These are phyloP conservation scores for Ophiognomonia clavigignenti-juglandacearum DNA, from an alignment of 2,329 filamentous ascomycete species.

Conservation along the genomic window DNA sequence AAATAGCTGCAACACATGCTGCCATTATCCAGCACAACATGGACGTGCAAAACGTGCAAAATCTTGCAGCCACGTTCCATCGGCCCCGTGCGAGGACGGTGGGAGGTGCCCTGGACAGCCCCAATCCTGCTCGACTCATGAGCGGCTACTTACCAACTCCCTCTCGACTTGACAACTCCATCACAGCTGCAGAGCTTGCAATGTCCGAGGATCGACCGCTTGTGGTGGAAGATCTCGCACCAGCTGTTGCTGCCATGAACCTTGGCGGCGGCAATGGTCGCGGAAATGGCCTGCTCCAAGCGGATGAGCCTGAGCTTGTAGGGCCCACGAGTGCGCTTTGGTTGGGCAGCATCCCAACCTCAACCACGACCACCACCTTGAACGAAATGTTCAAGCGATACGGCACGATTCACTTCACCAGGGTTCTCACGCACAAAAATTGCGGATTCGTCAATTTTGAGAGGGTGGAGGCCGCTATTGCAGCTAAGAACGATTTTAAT, in stretches of 20 bases:
- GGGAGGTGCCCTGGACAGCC: slow-evolving; percentile 75
- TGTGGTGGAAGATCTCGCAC: slow-evolving; percentile 67
- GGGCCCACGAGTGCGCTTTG: slow-evolving; percentile 90
- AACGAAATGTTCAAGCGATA: slow-evolving; percentile 95
- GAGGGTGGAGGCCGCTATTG: slow-evolving; percentile 81
- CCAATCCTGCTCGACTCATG: slow-evolving; percentile 54
- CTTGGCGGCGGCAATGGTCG: slow-evolving; percentile 62
- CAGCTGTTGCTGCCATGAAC: slow-evolving; percentile 77
- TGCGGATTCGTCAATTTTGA: slow-evolving; percentile 99
- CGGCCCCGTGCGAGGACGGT: slow-evolving; percentile 87
- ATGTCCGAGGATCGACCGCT: slow-evolving; percentile 66
- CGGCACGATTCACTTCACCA: slow-evolving; percentile 82
- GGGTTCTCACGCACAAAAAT: slow-evolving; percentile 96
- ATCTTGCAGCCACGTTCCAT: slow-evolving; percentile 72
- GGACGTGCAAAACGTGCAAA: slow-evolving; percentile 88
- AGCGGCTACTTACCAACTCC: slow-evolving; percentile 72
- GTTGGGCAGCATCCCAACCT: slow-evolving; percentile 96
- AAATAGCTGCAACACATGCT: slow-evolving; percentile 59
- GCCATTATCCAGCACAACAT: slow-evolving; percentile 88
- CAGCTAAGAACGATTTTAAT: slow-evolving; percentile 83
- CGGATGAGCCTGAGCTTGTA: slow-evolving; percentile 71
- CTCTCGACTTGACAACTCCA: slow-evolving; percentile 67
- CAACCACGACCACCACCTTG: slow-evolving; percentile 90
- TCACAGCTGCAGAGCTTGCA: slow-evolving; percentile 70
- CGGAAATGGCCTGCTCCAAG: slow-evolving; percentile 62